Evolutionary conservation across 768 basidiomycete species (phyloP), one percentile per base, ranked within the genome.

Genomic region (Bullera alba): DNA sequence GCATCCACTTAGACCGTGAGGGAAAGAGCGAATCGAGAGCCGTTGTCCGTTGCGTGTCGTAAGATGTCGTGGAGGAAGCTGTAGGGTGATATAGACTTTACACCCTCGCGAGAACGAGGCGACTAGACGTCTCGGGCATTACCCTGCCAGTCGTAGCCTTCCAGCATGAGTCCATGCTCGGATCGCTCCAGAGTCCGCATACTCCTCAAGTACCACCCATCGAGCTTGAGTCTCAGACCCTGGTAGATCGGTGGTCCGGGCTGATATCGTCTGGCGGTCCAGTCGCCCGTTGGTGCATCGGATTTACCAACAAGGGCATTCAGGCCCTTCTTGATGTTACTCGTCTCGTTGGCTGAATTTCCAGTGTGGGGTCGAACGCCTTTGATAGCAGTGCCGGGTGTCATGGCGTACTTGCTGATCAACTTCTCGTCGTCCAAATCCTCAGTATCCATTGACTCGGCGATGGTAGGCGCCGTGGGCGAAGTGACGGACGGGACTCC

Each of bases 131-230:
- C 12, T 10, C 19, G 10, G 19, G 37, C 37, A 34, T 6, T 21
- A 8, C 7, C 30, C 23, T 32, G 32, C 45, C 27, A 49, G 30
- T 42, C 27, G 30, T 7, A 12, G 23, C 34, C 37, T 5, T 42
- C 22, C 8, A 48, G 15, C 23, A 36, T 17, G 21, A 38, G 28
- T 5, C 42, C 42, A 26, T 43, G 7, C 26, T 43, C 42, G 12
- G 23, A 22, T 26, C 57, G 30, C 41, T 61, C 60, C 8, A 61
- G 51, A 5, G 50, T 44, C 5, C 50, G 41, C 60, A 61, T 57
- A 3, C 52, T 39, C 26, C 58, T 23, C 25, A 41, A 25, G 16
- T 60, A 63, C 53, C 50, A 68, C 61, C 61, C 51, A 27, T 68
- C 66, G 12, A 57, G 58, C 29, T 54, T 60, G 22, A 45, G 45